A percentile compares a stretch with the other conserved stretches of the same genome.
These are phyloP conservation scores for Quercus dentata DNA, from an alignment of 306 rosid species.

Conservation along the genomic window DNA sequence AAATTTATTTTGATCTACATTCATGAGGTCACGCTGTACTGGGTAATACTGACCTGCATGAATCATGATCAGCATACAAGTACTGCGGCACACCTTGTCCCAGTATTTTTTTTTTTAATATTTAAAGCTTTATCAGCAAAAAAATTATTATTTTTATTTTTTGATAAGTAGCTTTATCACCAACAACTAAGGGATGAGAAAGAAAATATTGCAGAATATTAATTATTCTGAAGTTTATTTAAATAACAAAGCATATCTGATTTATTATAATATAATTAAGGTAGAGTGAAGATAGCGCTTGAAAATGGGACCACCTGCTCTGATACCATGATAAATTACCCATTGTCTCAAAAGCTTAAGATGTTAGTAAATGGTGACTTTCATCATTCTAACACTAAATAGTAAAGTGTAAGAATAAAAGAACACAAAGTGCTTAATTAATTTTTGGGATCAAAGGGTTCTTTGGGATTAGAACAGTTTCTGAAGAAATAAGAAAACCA, in stretches of 20 bases:
- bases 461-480: background rate
- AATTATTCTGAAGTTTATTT: background rate
- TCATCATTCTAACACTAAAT: too few relatives aligned
- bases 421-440: background rate
- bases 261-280: background rate
- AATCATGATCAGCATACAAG: background rate
- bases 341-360: too few relatives aligned
- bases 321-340: too few relatives aligned
- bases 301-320: too few relatives aligned
- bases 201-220: background rate
- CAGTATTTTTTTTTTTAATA: too few relatives aligned
- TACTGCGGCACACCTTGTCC: background rate
- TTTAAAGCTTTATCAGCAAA: background rate
- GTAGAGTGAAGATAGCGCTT: background rate
- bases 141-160: too few relatives aligned
- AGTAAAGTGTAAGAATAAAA: background rate
- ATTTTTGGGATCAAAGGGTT: background rate
- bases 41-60: background rate
- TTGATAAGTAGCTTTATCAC: too few relatives aligned
- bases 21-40: background rate
- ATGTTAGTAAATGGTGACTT: too few relatives aligned
- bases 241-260: background rate
- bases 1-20: background rate
- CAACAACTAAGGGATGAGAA: background rate
- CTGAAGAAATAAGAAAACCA: too few relatives aligned